A percentile compares a stretch with the other conserved stretches of the same genome.
These are phyloP conservation scores for Drechmeria coniospora DNA, from an alignment of 2,329 filamentous ascomycete species.

Conservation along the genomic window DNA sequence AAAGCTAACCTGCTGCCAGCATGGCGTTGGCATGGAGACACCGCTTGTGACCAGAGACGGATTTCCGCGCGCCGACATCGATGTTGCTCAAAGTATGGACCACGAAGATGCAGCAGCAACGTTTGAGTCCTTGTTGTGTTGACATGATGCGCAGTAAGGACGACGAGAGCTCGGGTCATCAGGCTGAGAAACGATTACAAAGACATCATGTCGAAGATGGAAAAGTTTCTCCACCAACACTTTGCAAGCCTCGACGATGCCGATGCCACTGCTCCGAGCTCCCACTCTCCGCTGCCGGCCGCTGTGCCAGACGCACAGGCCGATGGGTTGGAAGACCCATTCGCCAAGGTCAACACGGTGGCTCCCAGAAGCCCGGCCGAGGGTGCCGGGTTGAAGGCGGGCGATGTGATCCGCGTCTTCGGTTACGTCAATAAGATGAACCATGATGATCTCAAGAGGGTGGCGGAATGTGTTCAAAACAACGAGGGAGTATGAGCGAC, in stretches of 20 bases:
- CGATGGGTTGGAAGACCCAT: constrained; percentile 25
- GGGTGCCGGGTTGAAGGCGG: constrained; percentile 61
- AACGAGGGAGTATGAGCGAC: constrained; percentile 70
- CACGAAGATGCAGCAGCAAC: too few relatives aligned
- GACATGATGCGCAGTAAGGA: constrained; percentile 51
- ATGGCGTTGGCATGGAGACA: constrained; percentile 87
- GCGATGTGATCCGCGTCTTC: constrained; percentile 73
- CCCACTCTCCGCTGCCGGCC: constrained; percentile 10
- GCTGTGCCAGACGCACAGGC: constrained; percentile 16
- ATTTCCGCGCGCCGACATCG: constrained; percentile 83
- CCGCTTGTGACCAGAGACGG: constrained; percentile 76
- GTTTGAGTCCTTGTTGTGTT: too few relatives aligned
- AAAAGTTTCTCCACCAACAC: constrained; percentile 75
- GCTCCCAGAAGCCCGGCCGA: constrained; percentile 66
- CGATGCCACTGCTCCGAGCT: constrained; percentile 15
- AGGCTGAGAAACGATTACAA: constrained; percentile 87
- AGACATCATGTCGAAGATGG: constrained; percentile 66
- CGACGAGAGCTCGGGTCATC: constrained; percentile 83
- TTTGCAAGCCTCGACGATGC: constrained; percentile 57
- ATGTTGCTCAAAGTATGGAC: constrained; percentile 85
- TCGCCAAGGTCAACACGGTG: constrained; percentile 83
- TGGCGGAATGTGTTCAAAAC: constrained; percentile 78
- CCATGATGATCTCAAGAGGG: constrained; percentile 70
- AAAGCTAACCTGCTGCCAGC: constrained; percentile 36
- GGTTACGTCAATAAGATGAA: constrained; percentile 72